phyloP scores from a whole-genome alignment of 2,329 filamentous ascomycete genomes.

The Diaporthe capsici region DNA sequence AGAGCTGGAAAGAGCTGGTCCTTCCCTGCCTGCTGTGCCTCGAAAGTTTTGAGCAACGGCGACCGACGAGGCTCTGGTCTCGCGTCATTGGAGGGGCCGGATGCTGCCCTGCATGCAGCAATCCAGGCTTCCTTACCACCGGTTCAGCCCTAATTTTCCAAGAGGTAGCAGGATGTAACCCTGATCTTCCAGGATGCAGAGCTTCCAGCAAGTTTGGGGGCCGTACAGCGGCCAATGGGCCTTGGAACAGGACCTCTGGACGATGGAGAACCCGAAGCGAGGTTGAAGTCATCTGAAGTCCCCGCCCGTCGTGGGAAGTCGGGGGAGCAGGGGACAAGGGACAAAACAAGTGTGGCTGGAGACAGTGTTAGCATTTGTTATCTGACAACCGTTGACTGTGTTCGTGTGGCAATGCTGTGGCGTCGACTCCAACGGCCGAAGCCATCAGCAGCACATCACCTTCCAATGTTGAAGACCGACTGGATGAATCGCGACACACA shows the following conservation, averaged over 20 bases:
- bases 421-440: neutral
- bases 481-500: neutral
- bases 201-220: conserved; percentile 32
- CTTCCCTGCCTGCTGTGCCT: conserved; percentile 10
- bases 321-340: neutral
- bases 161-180: conserved; percentile 30
- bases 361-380: neutral
- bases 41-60: neutral
- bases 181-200: conserved; percentile 8
- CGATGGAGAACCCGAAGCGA: conserved; percentile 21
- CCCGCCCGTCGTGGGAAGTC: conserved; percentile 11
- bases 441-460: neutral
- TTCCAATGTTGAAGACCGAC: neutral
- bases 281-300: conserved; percentile 20
- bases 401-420: conserved; percentile 27
- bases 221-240: conserved; percentile 21
- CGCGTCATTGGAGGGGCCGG: conserved; percentile 30
- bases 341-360: neutral
- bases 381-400: neutral
- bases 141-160: conserved; percentile 40
- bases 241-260: neutral
- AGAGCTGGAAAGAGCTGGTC: neutral
- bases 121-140: conserved; percentile 35
- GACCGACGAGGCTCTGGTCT: conserved; percentile 19
- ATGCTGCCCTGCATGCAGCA: conserved; percentile 29